Evolutionary conservation across 1,284 basidiomycete species (phyloP).

Genomic region (Boletus semigastroideus): DNA sequence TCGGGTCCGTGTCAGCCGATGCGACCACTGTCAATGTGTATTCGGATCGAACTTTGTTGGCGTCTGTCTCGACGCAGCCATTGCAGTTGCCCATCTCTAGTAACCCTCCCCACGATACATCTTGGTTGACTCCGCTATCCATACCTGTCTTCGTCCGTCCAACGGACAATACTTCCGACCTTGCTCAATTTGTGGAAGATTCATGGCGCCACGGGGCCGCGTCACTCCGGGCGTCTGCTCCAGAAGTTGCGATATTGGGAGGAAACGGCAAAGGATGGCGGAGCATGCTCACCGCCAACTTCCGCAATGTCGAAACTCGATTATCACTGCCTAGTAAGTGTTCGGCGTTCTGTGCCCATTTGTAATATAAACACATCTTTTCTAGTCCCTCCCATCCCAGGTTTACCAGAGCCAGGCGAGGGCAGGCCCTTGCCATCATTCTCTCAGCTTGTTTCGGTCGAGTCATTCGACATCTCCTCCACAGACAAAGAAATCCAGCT

Average conservation of each 20-base stretch:
- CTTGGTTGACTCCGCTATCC: slow-evolving; percentile 61
- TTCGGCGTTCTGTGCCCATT: slow-evolving; percentile 25
- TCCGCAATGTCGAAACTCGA: slow-evolving; percentile 45
- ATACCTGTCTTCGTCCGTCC: slow-evolving; percentile 53
- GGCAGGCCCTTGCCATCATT: slow-evolving; percentile 52
- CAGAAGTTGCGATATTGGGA: slow-evolving; percentile 48
- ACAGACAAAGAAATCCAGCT: slow-evolving; percentile 43
- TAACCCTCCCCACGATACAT: slow-evolving; percentile 50
- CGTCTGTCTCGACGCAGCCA: slow-evolving; percentile 45
- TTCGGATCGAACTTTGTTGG: slow-evolving; percentile 45
- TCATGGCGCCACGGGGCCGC: slow-evolving; percentile 58
- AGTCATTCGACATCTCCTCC: slow-evolving; percentile 58
- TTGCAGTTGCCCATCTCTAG: slow-evolving; percentile 57
- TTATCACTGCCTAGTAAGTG: slow-evolving; percentile 55
- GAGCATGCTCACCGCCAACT: slow-evolving; percentile 40
- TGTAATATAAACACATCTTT: slow-evolving; percentile 6
- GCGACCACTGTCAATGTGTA: slow-evolving; percentile 49
- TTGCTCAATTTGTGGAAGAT: slow-evolving; percentile 53
- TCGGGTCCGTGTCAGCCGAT: slow-evolving; percentile 58
- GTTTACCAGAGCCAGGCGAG: slow-evolving; percentile 59
- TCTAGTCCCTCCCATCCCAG: slow-evolving; percentile 63
- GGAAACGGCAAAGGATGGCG: slow-evolving; percentile 53
- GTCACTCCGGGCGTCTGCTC: slow-evolving; percentile 43
- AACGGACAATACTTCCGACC: slow-evolving; percentile 48
- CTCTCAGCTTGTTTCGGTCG: slow-evolving; percentile 57